Conservation (phyloP, 352 stramenopile species). For the Elongisporangium prolatum region DNA sequence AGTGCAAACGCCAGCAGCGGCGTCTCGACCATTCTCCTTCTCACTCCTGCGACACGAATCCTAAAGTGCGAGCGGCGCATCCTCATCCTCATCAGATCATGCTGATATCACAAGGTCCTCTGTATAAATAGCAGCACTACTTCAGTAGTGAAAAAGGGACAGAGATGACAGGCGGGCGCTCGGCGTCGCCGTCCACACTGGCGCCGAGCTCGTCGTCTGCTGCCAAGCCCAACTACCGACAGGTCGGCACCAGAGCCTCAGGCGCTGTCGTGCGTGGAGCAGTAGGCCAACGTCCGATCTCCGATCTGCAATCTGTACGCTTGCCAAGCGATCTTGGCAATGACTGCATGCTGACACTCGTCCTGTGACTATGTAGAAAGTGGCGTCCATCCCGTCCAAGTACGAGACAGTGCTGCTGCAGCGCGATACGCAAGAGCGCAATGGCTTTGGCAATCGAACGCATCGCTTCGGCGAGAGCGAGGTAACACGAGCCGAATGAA, state of each 20-base stretch:
- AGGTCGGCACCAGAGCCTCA: constrained; percentile 45
- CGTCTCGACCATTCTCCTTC: constrained; percentile 7
- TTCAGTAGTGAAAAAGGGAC: neutral
- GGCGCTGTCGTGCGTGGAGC: constrained; percentile 26
- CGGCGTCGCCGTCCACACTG: neutral
- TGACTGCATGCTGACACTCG: neutral
- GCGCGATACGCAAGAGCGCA: constrained; percentile 45
- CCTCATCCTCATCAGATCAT: neutral
- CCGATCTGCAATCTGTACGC: constrained; percentile 17
- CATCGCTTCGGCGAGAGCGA: constrained; percentile 59
- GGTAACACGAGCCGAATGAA: constrained; percentile 8
- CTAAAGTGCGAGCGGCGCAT: neutral
- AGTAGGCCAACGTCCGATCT: constrained; percentile 2
- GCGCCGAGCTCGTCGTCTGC: neutral
- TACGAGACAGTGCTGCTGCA: constrained; percentile 64
- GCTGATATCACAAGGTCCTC: constrained; percentile 13
- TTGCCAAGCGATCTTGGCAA: neutral
- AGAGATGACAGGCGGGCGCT: neutral
- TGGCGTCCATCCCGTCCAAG: constrained; percentile 76
- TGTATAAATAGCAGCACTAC: neutral
- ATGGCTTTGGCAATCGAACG: constrained; percentile 67
- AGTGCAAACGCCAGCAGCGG: constrained; percentile 61
- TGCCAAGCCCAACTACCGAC: constrained; percentile 50
- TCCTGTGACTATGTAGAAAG: constrained; percentile 18
- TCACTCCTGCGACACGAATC: neutral